Evolutionary conservation across 352 stramenopile genomes (phyloP).

Genomic region (Pythium aquatile): DNA sequence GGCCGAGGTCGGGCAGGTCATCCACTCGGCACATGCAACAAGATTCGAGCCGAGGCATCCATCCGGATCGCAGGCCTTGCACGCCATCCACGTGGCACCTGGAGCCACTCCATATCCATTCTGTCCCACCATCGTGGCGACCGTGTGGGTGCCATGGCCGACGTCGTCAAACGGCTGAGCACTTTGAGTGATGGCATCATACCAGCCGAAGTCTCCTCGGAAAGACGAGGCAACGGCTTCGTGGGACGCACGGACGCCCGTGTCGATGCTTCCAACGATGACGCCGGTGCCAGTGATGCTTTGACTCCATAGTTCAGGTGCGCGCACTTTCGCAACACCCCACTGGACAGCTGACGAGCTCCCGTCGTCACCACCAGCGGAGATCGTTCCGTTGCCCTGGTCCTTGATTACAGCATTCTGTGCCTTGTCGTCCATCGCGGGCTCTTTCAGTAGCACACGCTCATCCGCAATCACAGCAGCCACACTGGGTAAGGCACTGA

Average conservation of each 20-base stretch:
- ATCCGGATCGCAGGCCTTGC: conserved; percentile 20
- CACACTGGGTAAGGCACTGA: conserved; percentile 15
- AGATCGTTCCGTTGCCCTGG: conserved; percentile 1
- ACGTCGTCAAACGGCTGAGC: conserved; percentile 29
- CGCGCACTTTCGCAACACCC: conserved; percentile 23
- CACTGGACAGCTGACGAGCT: conserved; percentile 22
- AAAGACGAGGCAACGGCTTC: conserved; percentile 15
- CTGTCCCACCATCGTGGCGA: conserved; percentile 29
- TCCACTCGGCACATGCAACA: conserved; percentile 29
- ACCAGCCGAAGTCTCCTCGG: conserved; percentile 24
- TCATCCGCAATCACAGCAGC: conserved; percentile 11
- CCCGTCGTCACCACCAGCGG: conserved; percentile 8
- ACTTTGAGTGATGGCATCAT: conserved; percentile 26
- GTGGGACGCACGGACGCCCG: conserved; percentile 33
- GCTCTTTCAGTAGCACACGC: conserved; percentile 14
- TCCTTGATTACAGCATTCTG: conserved; percentile 13
- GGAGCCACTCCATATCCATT: conserved; percentile 32
- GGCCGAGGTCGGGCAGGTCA: conserved; percentile 22
- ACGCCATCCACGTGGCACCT: conserved; percentile 35
- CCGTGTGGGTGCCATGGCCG: conserved; percentile 39
- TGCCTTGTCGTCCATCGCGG: conserved; percentile 9
- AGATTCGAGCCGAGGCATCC: conserved; percentile 25
- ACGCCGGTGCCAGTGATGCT: conserved; percentile 27
- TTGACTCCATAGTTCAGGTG: conserved; percentile 23
- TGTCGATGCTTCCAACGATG: conserved; percentile 36